Percentiles rank a stretch among this genome's conserved stretches.
Conservation (phyloP, 805 yeast species). For the Kuraishia hungarica region DNA sequence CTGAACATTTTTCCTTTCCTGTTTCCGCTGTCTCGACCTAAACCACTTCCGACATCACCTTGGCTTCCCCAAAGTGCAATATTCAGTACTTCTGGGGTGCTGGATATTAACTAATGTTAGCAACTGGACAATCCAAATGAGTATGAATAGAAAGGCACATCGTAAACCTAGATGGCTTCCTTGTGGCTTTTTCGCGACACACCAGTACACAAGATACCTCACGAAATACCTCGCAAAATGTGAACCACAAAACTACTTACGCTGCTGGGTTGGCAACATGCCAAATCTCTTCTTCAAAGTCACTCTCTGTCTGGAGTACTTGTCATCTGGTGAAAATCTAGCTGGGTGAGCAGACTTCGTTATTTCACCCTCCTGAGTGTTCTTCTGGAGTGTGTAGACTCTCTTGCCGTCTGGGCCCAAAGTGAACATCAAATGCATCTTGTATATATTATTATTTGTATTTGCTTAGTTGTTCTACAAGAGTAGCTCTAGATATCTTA, state of each 20-base stretch:
- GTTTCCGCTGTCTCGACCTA: background rate
- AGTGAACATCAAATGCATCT: slow-evolving; percentile 99
- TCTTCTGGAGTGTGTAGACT: slow-evolving; percentile 82
- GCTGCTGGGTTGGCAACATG: slow-evolving; percentile 77
- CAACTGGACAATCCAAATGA: background rate
- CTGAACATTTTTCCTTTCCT: background rate
- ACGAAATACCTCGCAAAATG: background rate
- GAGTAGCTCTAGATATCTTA: background rate
- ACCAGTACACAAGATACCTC: too few relatives aligned
- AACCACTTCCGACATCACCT: background rate
- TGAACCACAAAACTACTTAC: background rate
- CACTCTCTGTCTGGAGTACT: slow-evolving; percentile 97
- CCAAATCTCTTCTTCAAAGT: slow-evolving; percentile 92
- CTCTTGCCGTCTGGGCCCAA: slow-evolving; percentile 92
- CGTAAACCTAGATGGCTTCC: too few relatives aligned
- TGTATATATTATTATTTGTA: slow-evolving; percentile 10
- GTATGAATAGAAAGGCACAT: background rate
- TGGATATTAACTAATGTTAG: background rate
- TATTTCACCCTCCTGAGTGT: slow-evolving; percentile 80
- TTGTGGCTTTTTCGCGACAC: too few relatives aligned
- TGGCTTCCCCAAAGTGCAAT: background rate
- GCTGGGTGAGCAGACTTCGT: slow-evolving; percentile 99
- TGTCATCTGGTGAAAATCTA: slow-evolving; percentile 98
- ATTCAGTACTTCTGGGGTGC: background rate
- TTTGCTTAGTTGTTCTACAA: background rate